Evolutionary conservation across 257 asterid species (phyloP).

Genomic region (Fraxinus americana): DNA sequence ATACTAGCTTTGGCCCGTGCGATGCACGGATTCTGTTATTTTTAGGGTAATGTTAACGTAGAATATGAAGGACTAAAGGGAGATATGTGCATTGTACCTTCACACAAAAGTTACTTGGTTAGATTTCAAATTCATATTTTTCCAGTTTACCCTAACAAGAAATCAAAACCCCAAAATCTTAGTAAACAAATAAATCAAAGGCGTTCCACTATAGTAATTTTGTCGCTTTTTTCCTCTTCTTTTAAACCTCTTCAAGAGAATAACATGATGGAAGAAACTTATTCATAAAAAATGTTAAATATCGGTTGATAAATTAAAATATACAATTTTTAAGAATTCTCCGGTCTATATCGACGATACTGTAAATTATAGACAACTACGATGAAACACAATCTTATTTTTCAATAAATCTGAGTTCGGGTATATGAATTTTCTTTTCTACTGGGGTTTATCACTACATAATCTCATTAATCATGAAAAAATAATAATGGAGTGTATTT

Average conservation of each 20-base stretch:
- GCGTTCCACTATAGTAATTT: neutral
- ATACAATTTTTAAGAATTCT: neutral
- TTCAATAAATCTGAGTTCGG: neutral
- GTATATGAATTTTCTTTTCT: neutral
- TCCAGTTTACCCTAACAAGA: neutral
- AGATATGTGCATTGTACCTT: no score
- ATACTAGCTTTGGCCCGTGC: no score
- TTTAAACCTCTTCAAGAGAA: neutral
- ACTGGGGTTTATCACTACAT: neutral
- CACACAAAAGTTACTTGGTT: no score
- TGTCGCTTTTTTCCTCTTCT: neutral
- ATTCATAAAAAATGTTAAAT: neutral
- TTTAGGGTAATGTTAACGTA: no score
- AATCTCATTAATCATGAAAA: neutral
- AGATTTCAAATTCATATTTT: no score
- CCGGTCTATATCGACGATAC: conserved; percentile 12
- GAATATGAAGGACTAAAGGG: no score
- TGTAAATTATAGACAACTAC: neutral
- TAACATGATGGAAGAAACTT: conserved; percentile 1
- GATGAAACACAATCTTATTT: no score
- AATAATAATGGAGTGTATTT: neutral
- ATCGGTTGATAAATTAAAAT: no score
- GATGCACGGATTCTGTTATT: no score
- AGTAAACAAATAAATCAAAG: conserved; percentile 3
- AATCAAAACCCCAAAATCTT: conserved; percentile 4